Evolutionary conservation across 306 rosid genomes (phyloP), one percentile per base, ranked within the genome.

Genomic region (Glycine soja): DNA sequence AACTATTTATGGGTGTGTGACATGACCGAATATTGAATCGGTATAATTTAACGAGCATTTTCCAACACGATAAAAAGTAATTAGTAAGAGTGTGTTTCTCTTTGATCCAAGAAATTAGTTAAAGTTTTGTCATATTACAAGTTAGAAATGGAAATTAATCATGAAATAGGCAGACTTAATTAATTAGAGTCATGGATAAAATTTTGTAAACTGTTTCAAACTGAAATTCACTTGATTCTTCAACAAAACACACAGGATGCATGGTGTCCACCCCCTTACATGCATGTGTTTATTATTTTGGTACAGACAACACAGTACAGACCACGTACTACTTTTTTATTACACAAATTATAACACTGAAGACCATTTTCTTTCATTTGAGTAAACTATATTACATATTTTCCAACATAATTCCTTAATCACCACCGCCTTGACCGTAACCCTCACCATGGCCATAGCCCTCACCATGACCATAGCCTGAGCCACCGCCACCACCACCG

Each of bases 401-500:
- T 19, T n/a, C 43, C 40, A 53, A 42, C 68, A 56, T 50, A 16
- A 59, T 43, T 36, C 58, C 65, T 88, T 80, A 88, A 80, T 88
- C 78, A 57, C 87, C 87, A 8, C 91, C 91, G 0, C 87, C 82
- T 1, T 63, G 46, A 3, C 69, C 69, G 5, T 63, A 34, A 34
- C 69, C 89, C 6, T 75, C 67, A 58, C 86, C 88, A 59, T 84
- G 65, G 57, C 86, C 87, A 24, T 56, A 50, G 15, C 89, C 69
- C 6, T 75, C 67, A 58, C 86, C 88, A 59, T 84, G 65, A 73
- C 86, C 87, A 24, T 56, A 50, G 15, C 89, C 69, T 24, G 30
- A 24, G 3, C 83, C 77, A 0, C 70, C 67, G 3, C 83, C 83
- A 0, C 67, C 83, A 0, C 83, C 83, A 0, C 77, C 72, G 0